These are phyloP conservation scores for Epichloe scottii DNA, from an alignment of 2,329 filamentous ascomycete species.

Conservation along the genomic window DNA sequence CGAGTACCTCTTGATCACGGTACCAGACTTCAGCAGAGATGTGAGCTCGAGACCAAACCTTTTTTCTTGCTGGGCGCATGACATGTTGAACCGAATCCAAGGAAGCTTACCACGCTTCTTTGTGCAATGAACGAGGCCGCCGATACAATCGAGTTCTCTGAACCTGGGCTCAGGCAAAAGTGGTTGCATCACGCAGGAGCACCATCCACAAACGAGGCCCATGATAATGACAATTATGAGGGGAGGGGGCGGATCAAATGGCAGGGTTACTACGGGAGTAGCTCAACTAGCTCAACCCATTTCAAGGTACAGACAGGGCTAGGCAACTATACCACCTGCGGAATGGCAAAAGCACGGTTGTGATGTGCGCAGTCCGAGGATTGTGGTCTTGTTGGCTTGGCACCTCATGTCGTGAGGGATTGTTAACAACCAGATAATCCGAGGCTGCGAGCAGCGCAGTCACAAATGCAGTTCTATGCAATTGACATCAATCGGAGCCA, in stretches of 20 bases:
- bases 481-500: not conserved
- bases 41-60: constrained; percentile 12
- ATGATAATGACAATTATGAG: not conserved
- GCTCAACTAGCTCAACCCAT: not conserved
- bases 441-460: not conserved
- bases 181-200: not conserved
- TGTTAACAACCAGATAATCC: not conserved
- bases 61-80: no score
- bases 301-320: not conserved
- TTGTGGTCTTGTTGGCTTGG: not conserved
- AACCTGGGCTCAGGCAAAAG: not conserved
- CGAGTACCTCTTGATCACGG: constrained; percentile 42
- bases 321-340: constrained; percentile 1
- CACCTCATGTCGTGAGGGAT: not conserved
- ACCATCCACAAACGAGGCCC: not conserved
- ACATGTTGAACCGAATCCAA: no score
- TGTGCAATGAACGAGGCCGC: not conserved
- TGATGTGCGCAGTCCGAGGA: constrained; percentile 4
- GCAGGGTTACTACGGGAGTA: not conserved
- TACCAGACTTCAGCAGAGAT: constrained; percentile 31
- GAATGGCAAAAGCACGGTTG: constrained; percentile 7
- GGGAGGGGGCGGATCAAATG: constrained; percentile 13
- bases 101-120: no score
- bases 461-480: not conserved
- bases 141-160: not conserved